Evolutionary conservation across 371 early-diverging fungal species (phyloP).

Genomic region (Apophysomyces variabilis): DNA sequence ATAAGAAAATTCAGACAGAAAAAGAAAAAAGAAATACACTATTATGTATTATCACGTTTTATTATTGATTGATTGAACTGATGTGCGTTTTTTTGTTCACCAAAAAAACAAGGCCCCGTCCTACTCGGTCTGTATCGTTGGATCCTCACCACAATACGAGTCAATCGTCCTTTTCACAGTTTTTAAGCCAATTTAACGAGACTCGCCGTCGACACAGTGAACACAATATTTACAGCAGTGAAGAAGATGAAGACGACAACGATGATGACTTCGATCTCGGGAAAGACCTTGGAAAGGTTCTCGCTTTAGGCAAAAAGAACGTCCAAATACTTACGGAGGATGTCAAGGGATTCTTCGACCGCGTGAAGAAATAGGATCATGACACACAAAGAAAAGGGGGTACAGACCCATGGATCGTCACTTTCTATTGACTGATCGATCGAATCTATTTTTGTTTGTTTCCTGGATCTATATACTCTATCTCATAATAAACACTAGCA

Average conservation of each 20-base stretch:
- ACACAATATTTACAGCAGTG: slow-evolving; percentile 2
- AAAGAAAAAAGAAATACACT: no score
- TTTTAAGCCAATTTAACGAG: background rate
- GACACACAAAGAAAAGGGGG: no score
- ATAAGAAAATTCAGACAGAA: no score
- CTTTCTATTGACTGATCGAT: no score
- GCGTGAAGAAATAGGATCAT: slow-evolving; percentile 2
- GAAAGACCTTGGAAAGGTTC: background rate
- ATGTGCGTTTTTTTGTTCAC: background rate
- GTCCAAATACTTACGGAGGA: background rate
- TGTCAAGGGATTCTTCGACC: slow-evolving; percentile 4
- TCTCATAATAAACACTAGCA: no score
- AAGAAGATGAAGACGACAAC: background rate
- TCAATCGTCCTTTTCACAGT: slow-evolving; percentile 1
- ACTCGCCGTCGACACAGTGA: background rate
- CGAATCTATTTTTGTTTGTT: no score
- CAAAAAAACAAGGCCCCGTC: background rate
- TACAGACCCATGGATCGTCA: no score
- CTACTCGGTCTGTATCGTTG: background rate
- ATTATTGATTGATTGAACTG: background rate
- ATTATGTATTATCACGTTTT: background rate
- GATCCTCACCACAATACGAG: background rate
- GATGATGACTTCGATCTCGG: slow-evolving; percentile 3
- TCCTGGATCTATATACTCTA: no score
- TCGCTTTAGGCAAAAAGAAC: slow-evolving; percentile 5